A percentile compares a stretch with the other conserved stretches of the same genome.
phyloP scores from a whole-genome alignment of 768 basidiomycete genomes.

The Termitomyces sp. region DNA sequence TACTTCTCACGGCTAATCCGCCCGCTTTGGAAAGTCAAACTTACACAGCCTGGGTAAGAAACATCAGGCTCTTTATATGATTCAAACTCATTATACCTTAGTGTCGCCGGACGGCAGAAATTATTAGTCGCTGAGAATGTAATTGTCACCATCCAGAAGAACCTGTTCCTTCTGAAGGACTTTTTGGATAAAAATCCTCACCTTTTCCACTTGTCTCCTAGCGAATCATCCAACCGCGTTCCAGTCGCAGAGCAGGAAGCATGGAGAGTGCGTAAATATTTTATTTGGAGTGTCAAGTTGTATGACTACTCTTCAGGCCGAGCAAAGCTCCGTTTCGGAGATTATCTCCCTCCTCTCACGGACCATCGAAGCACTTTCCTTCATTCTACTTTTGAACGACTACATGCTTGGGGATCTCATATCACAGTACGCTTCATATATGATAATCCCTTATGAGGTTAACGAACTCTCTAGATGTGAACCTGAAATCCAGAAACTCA shows the following conservation, averaged over 20 bases:
- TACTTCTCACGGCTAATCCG: slow-evolving; percentile 83
- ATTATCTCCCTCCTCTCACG: slow-evolving; percentile 70
- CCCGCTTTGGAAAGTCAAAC: slow-evolving; percentile 81
- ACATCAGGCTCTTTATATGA: not conserved
- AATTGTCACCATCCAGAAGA: slow-evolving; percentile 71
- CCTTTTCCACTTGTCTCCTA: slow-evolving; percentile 77
- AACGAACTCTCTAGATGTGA: slow-evolving; percentile 52
- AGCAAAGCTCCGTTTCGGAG: slow-evolving; percentile 78
- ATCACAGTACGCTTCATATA: slow-evolving; percentile 50
- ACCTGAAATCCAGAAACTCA: slow-evolving; percentile 59
- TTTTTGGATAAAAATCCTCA: slow-evolving; percentile 80
- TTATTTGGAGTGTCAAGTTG: not conserved
- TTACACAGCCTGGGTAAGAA: slow-evolving; percentile 60
- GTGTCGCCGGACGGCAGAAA: slow-evolving; percentile 42
- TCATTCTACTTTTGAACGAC: slow-evolving; percentile 87
- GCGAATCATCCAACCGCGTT: slow-evolving; percentile 56
- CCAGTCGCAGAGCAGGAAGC: slow-evolving; percentile 76
- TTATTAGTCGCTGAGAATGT: slow-evolving; percentile 57
- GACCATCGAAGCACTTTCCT: slow-evolving; percentile 92
- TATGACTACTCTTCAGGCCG: slow-evolving; percentile 44
- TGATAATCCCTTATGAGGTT: not conserved
- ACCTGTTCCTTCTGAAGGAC: slow-evolving; percentile 69
- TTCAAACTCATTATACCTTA: slow-evolving; percentile 16
- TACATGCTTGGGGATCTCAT: slow-evolving; percentile 86
- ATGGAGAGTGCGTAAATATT: slow-evolving; percentile 61